Conservation (phyloP, 352 stramenopile genomes). For the Blastocystis hominis region DNA sequence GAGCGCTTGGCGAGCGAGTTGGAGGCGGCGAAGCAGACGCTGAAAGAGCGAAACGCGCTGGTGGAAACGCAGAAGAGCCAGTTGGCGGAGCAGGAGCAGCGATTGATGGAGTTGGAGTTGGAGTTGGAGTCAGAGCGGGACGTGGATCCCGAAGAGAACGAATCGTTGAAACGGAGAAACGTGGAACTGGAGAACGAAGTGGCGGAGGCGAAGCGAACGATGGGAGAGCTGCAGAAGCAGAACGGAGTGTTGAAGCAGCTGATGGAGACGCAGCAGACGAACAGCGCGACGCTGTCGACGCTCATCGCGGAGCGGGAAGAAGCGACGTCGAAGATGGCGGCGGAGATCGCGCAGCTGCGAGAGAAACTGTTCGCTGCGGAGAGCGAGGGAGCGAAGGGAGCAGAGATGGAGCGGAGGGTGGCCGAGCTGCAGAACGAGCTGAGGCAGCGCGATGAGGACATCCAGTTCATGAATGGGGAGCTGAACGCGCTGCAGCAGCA, state of each 20-base stretch:
- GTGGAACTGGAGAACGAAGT: neutral
- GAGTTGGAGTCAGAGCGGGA: neutral
- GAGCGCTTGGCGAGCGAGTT: neutral
- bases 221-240: neutral
- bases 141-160: neutral
- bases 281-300: neutral
- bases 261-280: neutral
- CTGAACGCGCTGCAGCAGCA: neutral
- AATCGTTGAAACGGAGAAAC: neutral
- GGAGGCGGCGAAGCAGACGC: neutral
- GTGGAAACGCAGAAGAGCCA: neutral
- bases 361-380: neutral
- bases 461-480: slow-evolving; percentile 51
- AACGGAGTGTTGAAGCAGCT: neutral
- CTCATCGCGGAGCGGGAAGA: neutral
- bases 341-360: neutral
- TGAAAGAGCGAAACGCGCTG: neutral
- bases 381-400: neutral
- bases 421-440: neutral
- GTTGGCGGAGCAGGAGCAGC: neutral
- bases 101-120: neutral
- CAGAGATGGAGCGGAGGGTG: neutral
- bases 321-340: neutral
- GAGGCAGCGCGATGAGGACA: slow-evolving; percentile 18
- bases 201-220: neutral